These are phyloP conservation scores for Xanthoconium separans DNA, from an alignment of 1,284 basidiomycete species.

Conservation along the genomic window DNA sequence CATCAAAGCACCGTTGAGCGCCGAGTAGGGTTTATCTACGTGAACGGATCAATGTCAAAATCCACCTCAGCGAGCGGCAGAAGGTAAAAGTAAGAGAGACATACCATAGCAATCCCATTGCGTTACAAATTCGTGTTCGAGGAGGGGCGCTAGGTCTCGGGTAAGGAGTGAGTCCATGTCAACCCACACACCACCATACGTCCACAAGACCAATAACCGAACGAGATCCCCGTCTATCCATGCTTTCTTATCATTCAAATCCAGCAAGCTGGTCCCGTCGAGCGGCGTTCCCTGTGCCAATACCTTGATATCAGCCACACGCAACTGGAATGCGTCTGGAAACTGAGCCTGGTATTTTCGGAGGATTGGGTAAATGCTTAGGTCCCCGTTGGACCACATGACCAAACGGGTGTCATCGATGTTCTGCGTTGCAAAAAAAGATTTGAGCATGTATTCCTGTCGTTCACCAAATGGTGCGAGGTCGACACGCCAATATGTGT, in stretches of 20 bases:
- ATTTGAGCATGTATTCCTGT: slow-evolving; percentile 87
- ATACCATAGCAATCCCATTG: slow-evolving; percentile 96
- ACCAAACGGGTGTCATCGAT: slow-evolving; percentile 62
- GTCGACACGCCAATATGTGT: slow-evolving; percentile 90
- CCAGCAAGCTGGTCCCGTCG: slow-evolving; percentile 59
- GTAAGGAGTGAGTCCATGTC: slow-evolving; percentile 95
- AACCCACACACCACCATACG: slow-evolving; percentile 88
- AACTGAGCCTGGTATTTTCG: slow-evolving; percentile 58
- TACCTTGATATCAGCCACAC: slow-evolving; percentile 61
- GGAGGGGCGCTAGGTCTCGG: slow-evolving; percentile 76
- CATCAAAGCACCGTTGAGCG: slow-evolving; percentile 92
- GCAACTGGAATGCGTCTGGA: slow-evolving; percentile 69
- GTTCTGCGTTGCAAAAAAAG: slow-evolving; percentile 89
- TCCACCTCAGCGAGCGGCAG: background rate
- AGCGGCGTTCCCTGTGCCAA: slow-evolving; percentile 78
- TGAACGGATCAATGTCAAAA: background rate
- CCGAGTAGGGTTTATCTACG: slow-evolving; percentile 82
- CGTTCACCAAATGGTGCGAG: slow-evolving; percentile 75
- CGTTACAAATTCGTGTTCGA: slow-evolving; percentile 92
- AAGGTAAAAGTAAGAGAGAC: slow-evolving; percentile 27
- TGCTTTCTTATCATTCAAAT: slow-evolving; percentile 69
- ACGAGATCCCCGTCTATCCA: slow-evolving; percentile 94
- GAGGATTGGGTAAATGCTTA: slow-evolving; percentile 61
- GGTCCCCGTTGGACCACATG: slow-evolving; percentile 86
- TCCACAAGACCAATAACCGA: slow-evolving; percentile 82